phyloP scores from a whole-genome alignment of 192 early-diverging fungal species.

The Entomortierella lignicola region DNA sequence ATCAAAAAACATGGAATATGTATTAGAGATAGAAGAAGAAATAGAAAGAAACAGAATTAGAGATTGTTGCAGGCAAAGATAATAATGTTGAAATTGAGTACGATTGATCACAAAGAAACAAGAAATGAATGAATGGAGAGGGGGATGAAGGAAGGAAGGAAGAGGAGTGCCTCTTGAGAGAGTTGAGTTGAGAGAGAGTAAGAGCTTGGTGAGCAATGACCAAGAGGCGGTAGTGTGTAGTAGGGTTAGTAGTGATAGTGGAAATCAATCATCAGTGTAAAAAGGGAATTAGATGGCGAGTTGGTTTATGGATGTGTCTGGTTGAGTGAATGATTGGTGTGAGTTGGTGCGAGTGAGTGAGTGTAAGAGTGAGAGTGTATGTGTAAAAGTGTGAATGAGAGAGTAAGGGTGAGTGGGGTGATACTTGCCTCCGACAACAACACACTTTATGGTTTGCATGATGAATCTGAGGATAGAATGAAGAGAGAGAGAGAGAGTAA shows the following conservation, averaged over 20 bases:
- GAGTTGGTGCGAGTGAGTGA: background rate
- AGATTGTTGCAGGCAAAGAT: background rate
- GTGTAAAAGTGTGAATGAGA: background rate
- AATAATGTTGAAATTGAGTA: background rate
- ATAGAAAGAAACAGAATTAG: background rate
- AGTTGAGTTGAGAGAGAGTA: background rate
- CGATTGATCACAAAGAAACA: background rate
- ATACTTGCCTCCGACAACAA: slow-evolving; percentile 71
- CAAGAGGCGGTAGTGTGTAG: too few relatives aligned
- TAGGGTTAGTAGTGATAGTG: too few relatives aligned
- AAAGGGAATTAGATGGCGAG: background rate
- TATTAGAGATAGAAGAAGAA: too few relatives aligned
- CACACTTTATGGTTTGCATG: slow-evolving; percentile 89
- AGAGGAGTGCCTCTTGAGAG: background rate
- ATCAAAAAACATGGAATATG: background rate
- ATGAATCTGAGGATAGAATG: slow-evolving; percentile 5
- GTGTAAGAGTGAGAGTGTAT: background rate
- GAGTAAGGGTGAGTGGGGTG: background rate
- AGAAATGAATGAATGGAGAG: background rate
- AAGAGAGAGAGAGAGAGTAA: background rate
- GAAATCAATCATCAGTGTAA: too few relatives aligned
- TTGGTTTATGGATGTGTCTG: too few relatives aligned
- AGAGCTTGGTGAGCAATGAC: too few relatives aligned
- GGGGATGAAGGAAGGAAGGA: background rate
- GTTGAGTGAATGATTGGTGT: too few relatives aligned